phyloP scores from a whole-genome alignment of 2,329 filamentous ascomycete species.

The Fusarium guadeloupense region DNA sequence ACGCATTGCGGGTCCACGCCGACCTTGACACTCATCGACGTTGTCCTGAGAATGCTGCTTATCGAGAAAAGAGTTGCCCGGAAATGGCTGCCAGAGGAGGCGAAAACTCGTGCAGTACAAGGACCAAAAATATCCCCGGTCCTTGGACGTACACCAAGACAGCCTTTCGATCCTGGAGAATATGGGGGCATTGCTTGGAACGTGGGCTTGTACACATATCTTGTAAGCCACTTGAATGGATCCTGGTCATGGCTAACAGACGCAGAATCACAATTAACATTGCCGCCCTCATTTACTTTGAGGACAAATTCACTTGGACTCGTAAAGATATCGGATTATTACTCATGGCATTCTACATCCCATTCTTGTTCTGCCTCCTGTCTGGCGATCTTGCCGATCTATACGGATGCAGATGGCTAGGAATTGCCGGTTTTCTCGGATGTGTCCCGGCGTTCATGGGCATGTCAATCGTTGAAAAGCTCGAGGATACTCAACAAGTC shows the following conservation, averaged over 20 bases:
- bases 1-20: conserved; percentile 9
- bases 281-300: conserved; percentile 14
- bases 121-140: not conserved
- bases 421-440: conserved; percentile 13
- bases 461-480: conserved; percentile 1
- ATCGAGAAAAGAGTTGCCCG: conserved; percentile 10
- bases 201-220: conserved; percentile 24
- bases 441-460: conserved; percentile 14
- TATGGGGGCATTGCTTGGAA: conserved; percentile 18
- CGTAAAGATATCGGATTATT: conserved; percentile 4
- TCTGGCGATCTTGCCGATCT: conserved; percentile 18
- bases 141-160: conserved; percentile 1
- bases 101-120: not conserved
- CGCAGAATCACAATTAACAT: conserved; percentile 21
- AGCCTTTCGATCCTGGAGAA: conserved; percentile 21
- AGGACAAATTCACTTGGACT: conserved; percentile 7
- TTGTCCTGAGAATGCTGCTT: conserved; percentile 18
- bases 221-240: conserved; percentile 2
- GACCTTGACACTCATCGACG: conserved; percentile 15
- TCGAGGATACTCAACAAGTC: not conserved
- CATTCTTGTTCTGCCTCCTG: conserved; percentile 16
- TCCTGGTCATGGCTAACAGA: not conserved
- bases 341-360: conserved; percentile 18
- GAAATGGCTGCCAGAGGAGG: not conserved
- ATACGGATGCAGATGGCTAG: conserved; percentile 17